These are phyloP conservation scores for Silene noctiflora DNA, from an alignment of 179 eudicot species.

Conservation along the genomic window DNA sequence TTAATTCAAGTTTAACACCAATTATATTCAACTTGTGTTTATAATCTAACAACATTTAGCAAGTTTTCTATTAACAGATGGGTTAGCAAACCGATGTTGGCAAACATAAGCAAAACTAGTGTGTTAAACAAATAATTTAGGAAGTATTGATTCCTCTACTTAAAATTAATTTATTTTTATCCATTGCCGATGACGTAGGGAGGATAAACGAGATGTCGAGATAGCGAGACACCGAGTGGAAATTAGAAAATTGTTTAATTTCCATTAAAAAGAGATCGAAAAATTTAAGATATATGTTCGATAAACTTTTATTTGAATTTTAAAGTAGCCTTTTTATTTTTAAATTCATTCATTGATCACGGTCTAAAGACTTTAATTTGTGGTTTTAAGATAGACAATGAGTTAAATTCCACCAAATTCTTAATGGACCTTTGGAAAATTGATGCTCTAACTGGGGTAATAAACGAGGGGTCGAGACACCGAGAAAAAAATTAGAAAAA, in stretches of 20 bases:
- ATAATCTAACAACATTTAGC: neutral
- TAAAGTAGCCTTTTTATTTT: no score
- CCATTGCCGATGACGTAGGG: neutral
- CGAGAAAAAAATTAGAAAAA: no score
- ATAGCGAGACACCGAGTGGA: neutral
- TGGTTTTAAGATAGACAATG: neutral
- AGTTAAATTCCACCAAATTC: conserved; percentile 5
- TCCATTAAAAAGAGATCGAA: neutral
- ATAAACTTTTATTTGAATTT: no score
- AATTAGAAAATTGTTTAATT: neutral
- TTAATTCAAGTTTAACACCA: neutral
- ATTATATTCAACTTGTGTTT: conserved; percentile 12
- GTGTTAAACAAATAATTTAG: conserved; percentile 3
- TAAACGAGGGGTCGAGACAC: no score
- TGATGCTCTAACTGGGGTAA: conserved; percentile 16
- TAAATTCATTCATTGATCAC: no score
- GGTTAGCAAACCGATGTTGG: neutral
- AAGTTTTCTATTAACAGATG: neutral
- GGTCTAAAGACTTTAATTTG: no score
- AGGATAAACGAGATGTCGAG: no score
- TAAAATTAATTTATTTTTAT: neutral
- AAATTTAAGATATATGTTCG: neutral
- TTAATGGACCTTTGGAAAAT: conserved; percentile 4
- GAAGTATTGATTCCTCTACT: conserved; percentile 22
- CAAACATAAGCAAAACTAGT: conserved; percentile 17